Base-by-base conservation (phyloP, 768 basidiomycete genomes). In the Kwoniella botswanensis region DNA sequence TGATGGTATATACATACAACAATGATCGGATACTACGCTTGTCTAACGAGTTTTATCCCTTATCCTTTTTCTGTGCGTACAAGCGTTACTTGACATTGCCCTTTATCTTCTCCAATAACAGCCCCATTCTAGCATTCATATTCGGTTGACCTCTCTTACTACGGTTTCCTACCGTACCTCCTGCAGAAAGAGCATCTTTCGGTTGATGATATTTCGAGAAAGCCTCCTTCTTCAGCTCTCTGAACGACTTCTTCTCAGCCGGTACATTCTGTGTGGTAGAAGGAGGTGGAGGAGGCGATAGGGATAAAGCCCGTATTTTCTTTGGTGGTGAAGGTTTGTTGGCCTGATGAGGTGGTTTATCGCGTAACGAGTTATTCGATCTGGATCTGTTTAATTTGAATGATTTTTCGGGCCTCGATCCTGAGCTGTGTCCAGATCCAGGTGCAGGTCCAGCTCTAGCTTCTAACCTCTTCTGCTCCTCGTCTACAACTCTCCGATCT, bases 101-200 rank as follows among this genome's bases (percentile, higher is more conserved):
- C 76, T 92, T 91, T 74, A 96, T 94, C 84, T 91, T 90, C 82
- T 93, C 92, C 68, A 96, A 87, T 87, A 96, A 87, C 35, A 88
- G 90, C 71, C 89, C 88, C 93, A 96, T 95, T 61, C 93, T 89
- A 60, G 91, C 84, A 77, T 90, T 91, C 93, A 96, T 94, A 79
- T 88, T 86, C n/a, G 89, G 89, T 76, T 89, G 88, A 4, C 88
- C 69, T 68, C 63, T 73, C 71, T 54, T 60, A 70, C 52, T 62
- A 21, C 69, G 55, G 60, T 66, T 67, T 79, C 64, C 67, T 35
- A 35, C 7, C 41, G 22, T 41, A 53, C 22, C 35, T 53, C 66
- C 65, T 41, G 60, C 29, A 12, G 53, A 21, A 13, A 54, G 42
- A 15, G 18, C 21, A 11, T 66, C 55, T 63, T 54, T 55, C 11